Base-by-base conservation (phyloP, 768 basidiomycete genomes). In the Mycena galericulata region DNA sequence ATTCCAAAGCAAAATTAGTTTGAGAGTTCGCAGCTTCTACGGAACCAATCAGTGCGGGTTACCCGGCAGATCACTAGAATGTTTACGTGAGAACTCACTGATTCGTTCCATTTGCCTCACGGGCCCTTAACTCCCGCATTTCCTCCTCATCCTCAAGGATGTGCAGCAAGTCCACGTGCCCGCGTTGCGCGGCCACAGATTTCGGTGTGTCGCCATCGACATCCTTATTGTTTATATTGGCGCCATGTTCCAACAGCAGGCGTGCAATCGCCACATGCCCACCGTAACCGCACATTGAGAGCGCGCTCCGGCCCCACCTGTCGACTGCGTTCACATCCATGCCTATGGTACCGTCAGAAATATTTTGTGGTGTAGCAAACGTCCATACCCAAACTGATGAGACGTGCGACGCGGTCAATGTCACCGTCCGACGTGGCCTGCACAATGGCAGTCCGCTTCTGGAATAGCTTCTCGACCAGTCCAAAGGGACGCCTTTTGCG, bases 281-380 rank as follows among this genome's bases (percentile, higher is more conserved):
- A 26, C 72, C 72, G 36, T 73, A 73, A 18, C 68, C 72, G 43
- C 62, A 62, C 72, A 73, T 73, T 14, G 62, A 60, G 32, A 73
- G 65, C n/a, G 72, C 69, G 40, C 68, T 69, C 72, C 72, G 70
- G 22, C 72, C 69, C 65, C 57, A 70, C 17, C 69, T 24, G 32
- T 70, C 69, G 12, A 46, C 45, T 10, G 53, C 64, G 40, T 70
- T 67, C 32, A 67, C 65, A 50, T 67, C 65, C 63, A 65, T 54
- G 50, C 61, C 60, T 62, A 30, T 14, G 9, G 26, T 26, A 10
- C 36, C 34, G 47, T 62, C 36, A 59, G 57, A 34, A n/a, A n/a
- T n/a, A n/a, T n/a, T n/a, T 59, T 32, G 10, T 20, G 38, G 34
- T 51, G 10, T 18, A 15, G 17, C 22, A 64, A 63, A 34, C 71